These are phyloP conservation scores for Platanus orientalis DNA, from an alignment of 164 flowering plant genomes.

Conservation along the genomic window DNA sequence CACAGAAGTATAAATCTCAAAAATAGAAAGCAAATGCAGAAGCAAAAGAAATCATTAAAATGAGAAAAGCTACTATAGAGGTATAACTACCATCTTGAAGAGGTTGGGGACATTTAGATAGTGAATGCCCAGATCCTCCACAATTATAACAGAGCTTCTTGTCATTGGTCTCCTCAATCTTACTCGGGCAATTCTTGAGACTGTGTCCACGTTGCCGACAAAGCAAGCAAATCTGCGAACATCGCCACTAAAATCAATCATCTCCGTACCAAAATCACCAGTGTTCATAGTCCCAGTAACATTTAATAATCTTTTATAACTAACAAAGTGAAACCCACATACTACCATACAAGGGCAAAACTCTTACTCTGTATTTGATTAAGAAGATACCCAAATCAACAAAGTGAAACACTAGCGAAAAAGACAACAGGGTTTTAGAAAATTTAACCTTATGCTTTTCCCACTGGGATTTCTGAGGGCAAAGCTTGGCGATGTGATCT, in stretches of 20 bases:
- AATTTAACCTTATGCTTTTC: conserved; percentile 69
- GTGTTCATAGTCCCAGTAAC: background rate
- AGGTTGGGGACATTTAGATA: conserved; percentile 63
- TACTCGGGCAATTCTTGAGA: conserved; percentile 77
- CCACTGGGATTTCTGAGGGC: conserved; percentile 81
- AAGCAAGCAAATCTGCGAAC: conserved; percentile 74
- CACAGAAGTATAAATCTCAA: background rate
- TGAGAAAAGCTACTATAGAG: background rate
- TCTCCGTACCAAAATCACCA: background rate
- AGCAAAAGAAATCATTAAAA: background rate
- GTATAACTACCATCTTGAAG: conserved; percentile 66
- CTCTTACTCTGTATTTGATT: background rate
- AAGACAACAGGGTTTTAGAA: background rate
- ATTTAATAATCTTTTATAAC: background rate
- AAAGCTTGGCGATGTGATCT: conserved; percentile 80
- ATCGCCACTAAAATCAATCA: background rate
- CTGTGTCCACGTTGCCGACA: conserved; percentile 88
- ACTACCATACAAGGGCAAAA: background rate
- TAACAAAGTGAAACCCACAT: background rate
- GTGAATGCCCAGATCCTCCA: conserved; percentile 76
- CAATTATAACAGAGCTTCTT: conserved; percentile 83
- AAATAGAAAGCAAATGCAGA: background rate
- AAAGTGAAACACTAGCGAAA: background rate
- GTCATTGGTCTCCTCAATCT: conserved; percentile 41
- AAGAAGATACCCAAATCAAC: background rate